phyloP scores from a whole-genome alignment of 306 rosid species.

The Acmispon strigosus region DNA sequence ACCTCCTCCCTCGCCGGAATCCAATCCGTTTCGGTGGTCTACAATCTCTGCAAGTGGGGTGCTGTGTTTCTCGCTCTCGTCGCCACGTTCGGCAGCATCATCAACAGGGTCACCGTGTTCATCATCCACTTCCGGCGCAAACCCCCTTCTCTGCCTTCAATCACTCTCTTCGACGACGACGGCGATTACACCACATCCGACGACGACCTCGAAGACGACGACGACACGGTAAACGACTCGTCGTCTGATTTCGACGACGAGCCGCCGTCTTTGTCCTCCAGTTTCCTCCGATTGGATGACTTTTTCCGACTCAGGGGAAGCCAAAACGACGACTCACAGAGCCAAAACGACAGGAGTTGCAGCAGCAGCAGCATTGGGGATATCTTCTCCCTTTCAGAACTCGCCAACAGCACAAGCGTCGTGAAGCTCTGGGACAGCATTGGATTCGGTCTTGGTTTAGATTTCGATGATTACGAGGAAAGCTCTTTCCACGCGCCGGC shows the following conservation, averaged over 20 bases:
- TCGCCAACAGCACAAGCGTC: constrained; percentile 53
- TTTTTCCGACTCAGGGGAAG: constrained; percentile 42
- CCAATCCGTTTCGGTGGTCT: constrained; percentile 33
- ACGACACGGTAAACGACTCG: constrained; percentile 14
- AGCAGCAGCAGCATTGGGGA: constrained; percentile 44
- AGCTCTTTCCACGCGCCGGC: constrained; percentile 19
- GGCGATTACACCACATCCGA: constrained; percentile 5
- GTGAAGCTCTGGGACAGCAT: constrained; percentile 83
- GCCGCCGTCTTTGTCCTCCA: neutral
- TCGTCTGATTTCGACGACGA: constrained; percentile 37
- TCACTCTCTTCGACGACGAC: constrained; percentile 21
- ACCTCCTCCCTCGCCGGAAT: neutral
- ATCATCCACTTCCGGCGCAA: constrained; percentile 25
- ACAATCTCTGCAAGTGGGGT: constrained; percentile 74
- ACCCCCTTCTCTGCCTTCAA: constrained; percentile 19
- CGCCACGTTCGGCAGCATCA: constrained; percentile 59
- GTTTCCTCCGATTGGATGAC: constrained; percentile 18
- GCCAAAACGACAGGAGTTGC: constrained; percentile 25
- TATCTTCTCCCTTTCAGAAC: constrained; percentile 52
- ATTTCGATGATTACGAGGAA: constrained; percentile 30
- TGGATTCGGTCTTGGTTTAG: constrained; percentile 45
- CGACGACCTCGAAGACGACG: constrained; percentile 7
- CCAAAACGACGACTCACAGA: constrained; percentile 12
- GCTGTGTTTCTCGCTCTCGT: constrained; percentile 65
- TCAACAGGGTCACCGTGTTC: constrained; percentile 45